Percentiles rank a stretch among this genome's conserved stretches.
Conservation (phyloP, 2,329 filamentous ascomycete genomes). For the Colletotrichum sp. region DNA sequence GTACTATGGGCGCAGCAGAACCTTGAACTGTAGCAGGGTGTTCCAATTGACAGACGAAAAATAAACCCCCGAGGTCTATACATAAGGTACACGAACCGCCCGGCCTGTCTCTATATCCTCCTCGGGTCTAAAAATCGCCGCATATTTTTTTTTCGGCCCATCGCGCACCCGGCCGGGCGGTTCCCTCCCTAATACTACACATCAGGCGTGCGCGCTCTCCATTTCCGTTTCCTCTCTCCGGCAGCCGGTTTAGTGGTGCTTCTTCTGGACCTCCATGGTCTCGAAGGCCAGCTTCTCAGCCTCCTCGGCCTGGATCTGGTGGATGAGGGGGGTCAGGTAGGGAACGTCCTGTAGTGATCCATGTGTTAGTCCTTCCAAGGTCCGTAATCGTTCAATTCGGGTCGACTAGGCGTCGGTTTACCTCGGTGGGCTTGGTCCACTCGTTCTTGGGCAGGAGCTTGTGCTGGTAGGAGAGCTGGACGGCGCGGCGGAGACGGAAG, state of each 20-base stretch:
- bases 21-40: slow-evolving; percentile 12
- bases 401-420: slow-evolving; percentile 31
- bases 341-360: slow-evolving; percentile 49
- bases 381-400: not conserved
- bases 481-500: slow-evolving; percentile 93
- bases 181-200: slow-evolving; percentile 19
- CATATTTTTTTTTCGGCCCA: not conserved
- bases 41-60: slow-evolving; percentile 21
- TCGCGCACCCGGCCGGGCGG: slow-evolving; percentile 17
- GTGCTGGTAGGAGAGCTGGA: slow-evolving; percentile 74
- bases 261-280: slow-evolving; percentile 55
- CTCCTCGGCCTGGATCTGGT: slow-evolving; percentile 53
- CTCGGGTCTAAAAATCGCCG: slow-evolving; percentile 8
- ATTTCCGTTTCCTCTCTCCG: not conserved
- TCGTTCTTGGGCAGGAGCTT: slow-evolving; percentile 67
- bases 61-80: slow-evolving; percentile 23
- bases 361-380: slow-evolving; percentile 17
- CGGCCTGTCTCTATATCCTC: not conserved
- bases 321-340: slow-evolving; percentile 60
- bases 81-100: slow-evolving; percentile 23
- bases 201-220: slow-evolving; percentile 12
- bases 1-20: slow-evolving; percentile 4
- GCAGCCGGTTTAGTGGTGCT: slow-evolving; percentile 35
- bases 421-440: slow-evolving; percentile 64
- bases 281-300: slow-evolving; percentile 60